These are phyloP conservation scores for Sphagnum fallax DNA, from an alignment of 228 moss, liverwort and hornwort species.

Conservation along the genomic window DNA sequence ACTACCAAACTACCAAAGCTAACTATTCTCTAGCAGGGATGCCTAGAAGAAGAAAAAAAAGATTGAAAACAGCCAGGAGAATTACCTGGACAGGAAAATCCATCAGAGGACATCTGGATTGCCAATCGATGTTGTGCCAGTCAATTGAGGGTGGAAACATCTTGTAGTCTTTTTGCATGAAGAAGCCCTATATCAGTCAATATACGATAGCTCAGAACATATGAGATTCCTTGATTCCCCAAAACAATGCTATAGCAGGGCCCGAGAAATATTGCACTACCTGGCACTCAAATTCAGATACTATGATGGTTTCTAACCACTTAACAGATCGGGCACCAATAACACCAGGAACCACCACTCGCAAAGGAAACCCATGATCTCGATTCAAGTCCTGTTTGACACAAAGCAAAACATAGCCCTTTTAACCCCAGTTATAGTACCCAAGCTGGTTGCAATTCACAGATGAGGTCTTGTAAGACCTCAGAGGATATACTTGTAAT, in stretches of 20 bases:
- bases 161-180: slow-evolving; percentile 68
- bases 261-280: slow-evolving; percentile 8
- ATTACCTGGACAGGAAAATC: slow-evolving; percentile 71
- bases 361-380: slow-evolving; percentile 76
- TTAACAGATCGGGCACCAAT: slow-evolving; percentile 80
- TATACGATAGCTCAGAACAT: background rate
- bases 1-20: too few relatives aligned
- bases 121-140: slow-evolving; percentile 64
- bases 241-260: background rate
- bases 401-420: slow-evolving; percentile 7
- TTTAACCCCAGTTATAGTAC: background rate
- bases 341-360: slow-evolving; percentile 57
- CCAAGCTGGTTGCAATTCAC: background rate
- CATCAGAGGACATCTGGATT: slow-evolving; percentile 52
- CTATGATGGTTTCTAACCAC: slow-evolving; percentile 48
- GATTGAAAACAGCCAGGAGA: background rate
- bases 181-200: slow-evolving; percentile 43
- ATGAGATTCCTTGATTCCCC: background rate
- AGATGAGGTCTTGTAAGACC: background rate
- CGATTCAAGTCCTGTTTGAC: slow-evolving; percentile 43
- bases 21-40: too few relatives aligned
- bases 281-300: slow-evolving; percentile 60
- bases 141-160: slow-evolving; percentile 58
- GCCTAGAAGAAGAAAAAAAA: too few relatives aligned
- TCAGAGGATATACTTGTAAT: too few relatives aligned